Percentiles rank a stretch among this genome's conserved stretches.
Conservation (phyloP, 148 eudicot species). For the Fagopyrum esculentum region DNA sequence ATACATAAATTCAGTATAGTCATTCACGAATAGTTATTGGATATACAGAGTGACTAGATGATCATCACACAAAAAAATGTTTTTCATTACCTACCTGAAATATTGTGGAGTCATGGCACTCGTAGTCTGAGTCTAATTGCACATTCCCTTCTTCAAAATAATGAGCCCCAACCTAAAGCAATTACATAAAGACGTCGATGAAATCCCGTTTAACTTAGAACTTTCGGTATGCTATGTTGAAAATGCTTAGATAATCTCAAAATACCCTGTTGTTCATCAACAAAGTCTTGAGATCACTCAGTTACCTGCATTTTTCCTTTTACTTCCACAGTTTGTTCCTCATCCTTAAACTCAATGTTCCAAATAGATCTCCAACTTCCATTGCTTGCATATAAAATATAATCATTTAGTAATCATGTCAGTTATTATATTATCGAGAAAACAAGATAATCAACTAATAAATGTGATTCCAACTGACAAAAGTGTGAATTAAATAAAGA, state of each 20-base stretch:
- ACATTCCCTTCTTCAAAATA: conserved; percentile 99
- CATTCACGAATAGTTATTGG: neutral
- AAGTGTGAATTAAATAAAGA: neutral
- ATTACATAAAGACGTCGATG: neutral
- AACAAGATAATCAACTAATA: neutral
- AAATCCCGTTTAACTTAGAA: neutral
- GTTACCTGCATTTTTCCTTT: conserved; percentile 78
- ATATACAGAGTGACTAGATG: neutral
- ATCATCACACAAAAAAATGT: neutral
- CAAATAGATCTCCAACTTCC: conserved; percentile 97
- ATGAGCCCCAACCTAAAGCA: conserved; percentile 78
- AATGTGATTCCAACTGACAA: neutral
- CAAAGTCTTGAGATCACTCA: neutral
- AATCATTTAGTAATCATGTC: neutral
- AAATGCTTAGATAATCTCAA: neutral
- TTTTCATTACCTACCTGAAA: conserved; percentile 50
- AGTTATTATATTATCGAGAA: too few species aligned
- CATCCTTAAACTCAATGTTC: conserved; percentile 79
- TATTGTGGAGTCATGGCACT: conserved; percentile 79
- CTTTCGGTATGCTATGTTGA: neutral
- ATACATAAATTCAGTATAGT: conserved; percentile 5
- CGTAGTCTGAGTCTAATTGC: conserved; percentile 89
- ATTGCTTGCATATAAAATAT: conserved; percentile 39
- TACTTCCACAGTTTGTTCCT: conserved; percentile 66
- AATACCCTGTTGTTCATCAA: neutral